Evolutionary conservation across 257 asterid genomes (phyloP).

Genomic region (Linaria vulgaris): DNA sequence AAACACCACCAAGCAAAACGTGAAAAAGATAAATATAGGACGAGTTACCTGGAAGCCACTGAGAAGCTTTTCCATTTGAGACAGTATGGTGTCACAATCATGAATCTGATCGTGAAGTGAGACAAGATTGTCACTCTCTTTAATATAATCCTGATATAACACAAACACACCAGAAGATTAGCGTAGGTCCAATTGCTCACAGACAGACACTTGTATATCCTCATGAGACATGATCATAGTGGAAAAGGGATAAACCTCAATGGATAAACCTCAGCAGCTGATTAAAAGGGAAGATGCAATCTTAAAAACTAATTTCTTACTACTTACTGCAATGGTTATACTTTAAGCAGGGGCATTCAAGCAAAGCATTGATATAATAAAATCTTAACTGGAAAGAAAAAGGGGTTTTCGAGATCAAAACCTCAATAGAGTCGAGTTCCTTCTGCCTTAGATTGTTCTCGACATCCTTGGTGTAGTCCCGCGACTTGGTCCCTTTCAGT

Average conservation of each 20-base stretch:
- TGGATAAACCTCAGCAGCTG: conserved; percentile 16
- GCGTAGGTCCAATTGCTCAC: conserved; percentile 22
- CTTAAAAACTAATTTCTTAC: neutral
- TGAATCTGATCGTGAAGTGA: conserved; percentile 96
- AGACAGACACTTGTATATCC: neutral
- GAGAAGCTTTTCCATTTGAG: conserved; percentile 94
- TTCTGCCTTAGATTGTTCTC: conserved; percentile 85
- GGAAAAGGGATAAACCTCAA: conserved; percentile 6
- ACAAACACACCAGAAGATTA: conserved; percentile 16
- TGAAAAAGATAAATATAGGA: conserved; percentile 13
- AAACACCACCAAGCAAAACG: conserved; percentile 14
- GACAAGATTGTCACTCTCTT: conserved; percentile 95
- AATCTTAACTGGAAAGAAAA: conserved; percentile 19
- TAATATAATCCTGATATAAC: conserved; percentile 76
- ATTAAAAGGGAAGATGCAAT: conserved; percentile 9
- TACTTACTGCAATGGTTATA: conserved; percentile 12
- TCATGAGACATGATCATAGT: conserved; percentile 3
- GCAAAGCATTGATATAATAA: too few relatives aligned
- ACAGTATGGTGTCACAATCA: conserved; percentile 87
- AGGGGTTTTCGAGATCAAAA: conserved; percentile 30
- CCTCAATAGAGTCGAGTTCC: conserved; percentile 96
- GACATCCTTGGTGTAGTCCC: conserved; percentile 91
- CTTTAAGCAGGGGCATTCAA: too few relatives aligned
- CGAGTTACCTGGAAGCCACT: conserved; percentile 87
- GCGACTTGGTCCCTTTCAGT: conserved; percentile 75